Conservation (phyloP, 2,329 filamentous ascomycete genomes). For the Mycosphaerella arachidis region DNA sequence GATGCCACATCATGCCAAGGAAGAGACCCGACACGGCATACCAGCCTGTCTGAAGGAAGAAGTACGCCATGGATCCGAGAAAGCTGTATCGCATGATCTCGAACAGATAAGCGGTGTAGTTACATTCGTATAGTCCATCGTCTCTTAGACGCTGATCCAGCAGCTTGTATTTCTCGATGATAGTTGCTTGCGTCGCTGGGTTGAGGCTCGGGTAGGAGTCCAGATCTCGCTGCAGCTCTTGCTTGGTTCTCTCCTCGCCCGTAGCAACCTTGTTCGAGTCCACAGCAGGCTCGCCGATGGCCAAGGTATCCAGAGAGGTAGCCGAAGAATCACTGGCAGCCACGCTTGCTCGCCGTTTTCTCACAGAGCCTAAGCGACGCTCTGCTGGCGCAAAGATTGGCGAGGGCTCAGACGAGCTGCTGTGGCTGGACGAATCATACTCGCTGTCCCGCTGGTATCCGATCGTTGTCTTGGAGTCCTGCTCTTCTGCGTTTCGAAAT, state of each 20-base stretch:
- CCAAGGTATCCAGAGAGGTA: constrained; percentile 57
- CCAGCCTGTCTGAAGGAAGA: constrained; percentile 40
- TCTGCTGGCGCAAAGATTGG: constrained; percentile 56
- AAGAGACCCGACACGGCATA: constrained; percentile 63
- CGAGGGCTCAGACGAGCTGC: constrained; percentile 54
- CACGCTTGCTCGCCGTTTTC: constrained; percentile 36
- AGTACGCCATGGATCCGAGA: constrained; percentile 59
- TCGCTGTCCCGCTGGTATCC: constrained; percentile 21
- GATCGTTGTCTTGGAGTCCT: constrained; percentile 21
- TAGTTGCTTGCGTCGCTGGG: constrained; percentile 64
- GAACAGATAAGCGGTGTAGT: constrained; percentile 72
- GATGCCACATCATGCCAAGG: constrained; percentile 86
- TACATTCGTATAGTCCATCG: constrained; percentile 77
- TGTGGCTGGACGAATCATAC: constrained; percentile 46
- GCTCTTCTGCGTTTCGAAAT: constrained; percentile 56
- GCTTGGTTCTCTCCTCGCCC: constrained; percentile 66
- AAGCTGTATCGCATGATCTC: constrained; percentile 69
- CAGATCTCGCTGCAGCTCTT: constrained; percentile 71
- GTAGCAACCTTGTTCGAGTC: constrained; percentile 41
- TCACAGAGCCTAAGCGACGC: constrained; percentile 28
- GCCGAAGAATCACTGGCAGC: constrained; percentile 45
- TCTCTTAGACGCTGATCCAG: constrained; percentile 67
- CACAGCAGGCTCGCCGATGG: constrained; percentile 33
- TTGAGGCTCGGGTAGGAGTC: constrained; percentile 79
- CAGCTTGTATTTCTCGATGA: constrained; percentile 76